Base-by-base conservation (phyloP, 2,329 filamentous ascomycete genomes). In the Fusarium euwallaceae region DNA sequence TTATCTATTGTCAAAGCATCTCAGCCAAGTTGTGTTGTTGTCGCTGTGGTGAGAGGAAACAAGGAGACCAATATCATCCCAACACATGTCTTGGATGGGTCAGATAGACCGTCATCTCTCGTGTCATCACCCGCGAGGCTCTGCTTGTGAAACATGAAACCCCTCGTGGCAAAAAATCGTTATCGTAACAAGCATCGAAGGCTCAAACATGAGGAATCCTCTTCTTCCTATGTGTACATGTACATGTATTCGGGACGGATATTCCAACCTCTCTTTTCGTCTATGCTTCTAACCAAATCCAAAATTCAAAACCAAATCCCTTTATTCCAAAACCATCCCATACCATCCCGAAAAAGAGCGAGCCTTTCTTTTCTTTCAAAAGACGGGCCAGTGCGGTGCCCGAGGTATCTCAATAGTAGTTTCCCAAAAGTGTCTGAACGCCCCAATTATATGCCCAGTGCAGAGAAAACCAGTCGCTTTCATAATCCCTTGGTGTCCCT, bases 281-380 rank as follows among this genome's bases (percentile, higher is more conserved):
- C 73, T 75, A 75, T 75, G 51, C 64, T 61, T 78, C 71, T 77
- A 75, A 70, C 64, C 48, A 71, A 70, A 64, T 70, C 43, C 43
- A 24, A 45, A 45, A 45, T 16, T 12, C 41, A 20, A 43, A 43
- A 43, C 6, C n/a, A 45, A 45, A 9, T 12, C 24, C 27, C 53
- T 71, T 68, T 64, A 65, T 63, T 39, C 59, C 64, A 36, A 64
- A 68, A 53, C 32, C 63, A 63, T 41, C 12, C 39, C 45, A 63
- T 41, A 14, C 39, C 45, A 51, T 51, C 45, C 59, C 8, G 29
- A 64, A 63, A 66, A 67, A 45, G 56, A 70, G 60, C 36, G 64
- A 55, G 61, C 56, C 64, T 32, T 34, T 72, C 29, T 34, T 65
- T 58, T 70, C 48, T 61, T 64, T 14, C 32, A 61, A 61, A 63